Evolutionary conservation across 306 rosid species (phyloP).

Genomic region (Castanea crenata): DNA sequence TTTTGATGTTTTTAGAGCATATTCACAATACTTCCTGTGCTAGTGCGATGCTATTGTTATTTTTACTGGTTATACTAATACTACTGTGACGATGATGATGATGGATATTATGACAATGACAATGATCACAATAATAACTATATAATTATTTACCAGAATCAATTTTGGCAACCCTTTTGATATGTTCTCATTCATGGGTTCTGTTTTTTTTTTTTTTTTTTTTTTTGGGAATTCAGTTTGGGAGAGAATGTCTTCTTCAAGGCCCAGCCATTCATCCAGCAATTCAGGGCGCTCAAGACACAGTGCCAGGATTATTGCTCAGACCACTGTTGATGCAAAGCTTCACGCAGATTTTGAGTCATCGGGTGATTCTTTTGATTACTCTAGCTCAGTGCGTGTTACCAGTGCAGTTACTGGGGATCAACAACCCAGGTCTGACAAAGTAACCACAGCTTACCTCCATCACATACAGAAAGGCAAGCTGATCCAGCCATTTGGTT

Average conservation of each 20-base stretch:
- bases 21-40: neutral
- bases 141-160: neutral
- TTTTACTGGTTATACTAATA: neutral
- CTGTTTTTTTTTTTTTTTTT: slow-evolving; percentile 7
- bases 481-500: slow-evolving; percentile 90
- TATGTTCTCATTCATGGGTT: slow-evolving; percentile 4
- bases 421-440: slow-evolving; percentile 64
- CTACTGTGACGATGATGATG: neutral
- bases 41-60: neutral
- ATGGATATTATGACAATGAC: neutral
- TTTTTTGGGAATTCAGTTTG: slow-evolving; percentile 26
- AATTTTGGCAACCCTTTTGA: slow-evolving; percentile 1
- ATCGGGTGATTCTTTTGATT: slow-evolving; percentile 84
- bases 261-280: slow-evolving; percentile 78
- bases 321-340: slow-evolving; percentile 90
- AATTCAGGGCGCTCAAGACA: slow-evolving; percentile 81
- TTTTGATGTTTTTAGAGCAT: neutral
- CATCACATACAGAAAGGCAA: slow-evolving; percentile 85
- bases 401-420: slow-evolving; percentile 41
- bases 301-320: slow-evolving; percentile 72
- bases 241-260: slow-evolving; percentile 72
- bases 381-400: slow-evolving; percentile 72
- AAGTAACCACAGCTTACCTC: slow-evolving; percentile 86
- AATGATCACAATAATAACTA: neutral
- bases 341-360: slow-evolving; percentile 86